Evolutionary conservation across 768 basidiomycete genomes (phyloP).

Genomic region (Leccinum broughii): DNA sequence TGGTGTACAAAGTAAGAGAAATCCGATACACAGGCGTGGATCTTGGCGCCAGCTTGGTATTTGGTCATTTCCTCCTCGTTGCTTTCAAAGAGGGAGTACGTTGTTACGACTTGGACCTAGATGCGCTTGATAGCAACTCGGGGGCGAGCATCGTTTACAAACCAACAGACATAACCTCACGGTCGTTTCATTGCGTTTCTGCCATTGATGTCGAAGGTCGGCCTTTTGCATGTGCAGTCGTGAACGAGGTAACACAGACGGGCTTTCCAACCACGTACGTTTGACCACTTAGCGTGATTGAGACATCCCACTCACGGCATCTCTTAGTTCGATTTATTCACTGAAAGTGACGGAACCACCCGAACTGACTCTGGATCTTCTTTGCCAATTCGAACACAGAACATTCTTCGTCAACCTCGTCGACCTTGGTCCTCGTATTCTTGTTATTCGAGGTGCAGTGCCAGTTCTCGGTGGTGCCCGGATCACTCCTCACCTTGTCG

Average conservation of each 20-base stretch:
- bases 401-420: not conserved
- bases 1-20: not conserved
- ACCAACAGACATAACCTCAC: not conserved
- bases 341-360: slow-evolving; percentile 4
- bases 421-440: slow-evolving; percentile 19
- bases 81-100: slow-evolving; percentile 14
- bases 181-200: slow-evolving; percentile 11
- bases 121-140: not conserved
- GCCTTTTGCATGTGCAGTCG: slow-evolving; percentile 17
- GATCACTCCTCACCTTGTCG: slow-evolving; percentile 1
- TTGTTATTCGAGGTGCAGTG: slow-evolving; percentile 4
- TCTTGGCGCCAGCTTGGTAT: slow-evolving; percentile 7
- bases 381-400: slow-evolving; percentile 13
- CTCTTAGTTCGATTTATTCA: slow-evolving; percentile 11
- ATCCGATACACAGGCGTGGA: slow-evolving; percentile 8
- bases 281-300: not conserved
- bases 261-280: slow-evolving; percentile 1
- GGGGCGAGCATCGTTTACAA: slow-evolving; percentile 11
- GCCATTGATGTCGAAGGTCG: slow-evolving; percentile 13
- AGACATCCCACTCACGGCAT: not conserved
- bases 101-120: slow-evolving; percentile 17
- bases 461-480: not conserved
- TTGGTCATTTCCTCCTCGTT: slow-evolving; percentile 18
- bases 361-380: slow-evolving; percentile 10
- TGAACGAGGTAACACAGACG: slow-evolving; percentile 1